phyloP scores from a whole-genome alignment of 331 rosid species.

The Erythrophleum ivorense region DNA sequence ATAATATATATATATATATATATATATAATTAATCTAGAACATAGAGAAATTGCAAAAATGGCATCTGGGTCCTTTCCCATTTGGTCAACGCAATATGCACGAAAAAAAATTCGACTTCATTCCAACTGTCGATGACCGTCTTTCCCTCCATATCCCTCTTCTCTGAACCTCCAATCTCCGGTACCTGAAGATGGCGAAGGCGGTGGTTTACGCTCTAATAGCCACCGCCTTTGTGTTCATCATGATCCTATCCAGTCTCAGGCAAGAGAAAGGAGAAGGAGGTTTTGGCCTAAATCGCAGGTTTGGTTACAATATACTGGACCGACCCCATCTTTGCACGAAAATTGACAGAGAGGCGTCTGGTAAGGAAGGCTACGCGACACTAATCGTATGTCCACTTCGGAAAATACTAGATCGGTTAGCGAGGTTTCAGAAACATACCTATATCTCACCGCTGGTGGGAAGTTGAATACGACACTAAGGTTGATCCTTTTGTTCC shows the following conservation, averaged over 20 bases:
- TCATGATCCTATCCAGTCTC: slow-evolving; percentile 41
- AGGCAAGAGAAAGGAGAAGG: background rate
- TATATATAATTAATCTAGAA: background rate
- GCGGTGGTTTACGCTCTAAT: slow-evolving; percentile 63
- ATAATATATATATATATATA: too few relatives aligned
- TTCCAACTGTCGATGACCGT: slow-evolving; percentile 45
- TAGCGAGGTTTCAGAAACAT: slow-evolving; percentile 39
- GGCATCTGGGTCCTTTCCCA: background rate
- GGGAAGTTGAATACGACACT: slow-evolving; percentile 61
- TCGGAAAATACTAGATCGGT: background rate
- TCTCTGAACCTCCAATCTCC: slow-evolving; percentile 1
- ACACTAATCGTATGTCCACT: background rate
- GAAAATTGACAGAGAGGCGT: slow-evolving; percentile 36
- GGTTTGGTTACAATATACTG: slow-evolving; percentile 55
- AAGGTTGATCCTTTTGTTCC: slow-evolving; percentile 65
- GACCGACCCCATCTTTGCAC: slow-evolving; percentile 40
- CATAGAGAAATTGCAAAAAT: background rate
- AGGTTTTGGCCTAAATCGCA: slow-evolving; percentile 41
- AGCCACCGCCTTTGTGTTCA: slow-evolving; percentile 59
- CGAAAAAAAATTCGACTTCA: too few relatives aligned
- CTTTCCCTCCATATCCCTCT: slow-evolving; percentile 15
- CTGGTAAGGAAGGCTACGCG: slow-evolving; percentile 9
- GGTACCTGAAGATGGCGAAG: slow-evolving; percentile 56
- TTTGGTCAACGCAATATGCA: too few relatives aligned
- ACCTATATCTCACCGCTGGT: slow-evolving; percentile 39